Conservation (phyloP, 192 early-diverging fungal species). For the Polychytrium aggregatum region DNA sequence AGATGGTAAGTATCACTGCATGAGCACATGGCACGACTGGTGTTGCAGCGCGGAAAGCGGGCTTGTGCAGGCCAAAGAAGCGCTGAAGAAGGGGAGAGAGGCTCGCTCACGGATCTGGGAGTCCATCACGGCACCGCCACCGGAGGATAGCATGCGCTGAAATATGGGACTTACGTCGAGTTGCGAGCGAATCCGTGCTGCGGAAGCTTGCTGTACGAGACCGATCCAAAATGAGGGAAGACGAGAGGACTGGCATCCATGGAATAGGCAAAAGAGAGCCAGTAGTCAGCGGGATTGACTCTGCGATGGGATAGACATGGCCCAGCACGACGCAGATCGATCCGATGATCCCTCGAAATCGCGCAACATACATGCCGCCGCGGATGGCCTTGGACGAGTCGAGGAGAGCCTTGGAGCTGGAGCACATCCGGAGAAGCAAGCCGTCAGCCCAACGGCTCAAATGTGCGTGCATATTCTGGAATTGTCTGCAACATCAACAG, state of each 20-base stretch:
- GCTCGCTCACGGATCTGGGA: too few relatives aligned
- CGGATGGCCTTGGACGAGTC: conserved; percentile 91
- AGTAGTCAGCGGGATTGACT: not conserved
- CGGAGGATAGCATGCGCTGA: conserved; percentile 32
- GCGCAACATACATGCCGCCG: conserved; percentile 35
- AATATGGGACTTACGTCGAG: conserved; percentile 35
- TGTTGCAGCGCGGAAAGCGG: too few relatives aligned
- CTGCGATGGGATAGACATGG: not conserved
- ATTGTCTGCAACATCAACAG: too few relatives aligned
- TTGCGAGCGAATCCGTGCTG: conserved; percentile 61
- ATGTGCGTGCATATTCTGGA: not conserved
- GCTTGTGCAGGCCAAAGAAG: too few relatives aligned
- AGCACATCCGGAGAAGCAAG: not conserved
- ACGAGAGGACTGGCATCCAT: conserved; percentile 43
- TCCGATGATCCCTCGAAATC: too few relatives aligned
- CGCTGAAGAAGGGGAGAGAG: too few relatives aligned
- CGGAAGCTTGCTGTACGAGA: conserved; percentile 42
- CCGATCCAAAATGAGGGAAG: conserved; percentile 72
- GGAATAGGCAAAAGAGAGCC: not conserved
- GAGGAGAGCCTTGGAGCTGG: conserved; percentile 45
- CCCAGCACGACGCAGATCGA: not conserved
- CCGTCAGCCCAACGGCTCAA: too few relatives aligned
- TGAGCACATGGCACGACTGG: too few relatives aligned
- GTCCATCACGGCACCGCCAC: conserved; percentile 19
- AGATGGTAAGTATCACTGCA: too few relatives aligned